These are phyloP conservation scores for Tolypocladium amazonense DNA, from an alignment of 2,329 filamentous ascomycete genomes.

Conservation along the genomic window DNA sequence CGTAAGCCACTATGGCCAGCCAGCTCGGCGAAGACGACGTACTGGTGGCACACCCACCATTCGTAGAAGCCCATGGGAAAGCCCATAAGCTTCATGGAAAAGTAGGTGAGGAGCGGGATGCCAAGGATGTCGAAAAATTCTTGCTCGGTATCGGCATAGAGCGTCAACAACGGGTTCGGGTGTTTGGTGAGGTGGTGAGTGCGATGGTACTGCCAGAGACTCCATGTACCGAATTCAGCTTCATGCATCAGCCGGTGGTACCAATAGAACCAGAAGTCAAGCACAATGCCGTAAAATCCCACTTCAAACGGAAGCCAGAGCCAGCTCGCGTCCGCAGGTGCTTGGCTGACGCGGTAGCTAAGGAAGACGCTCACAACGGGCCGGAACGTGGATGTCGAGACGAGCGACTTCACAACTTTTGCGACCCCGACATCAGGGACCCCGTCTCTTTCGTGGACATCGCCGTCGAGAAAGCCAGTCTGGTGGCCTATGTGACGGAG, in stretches of 20 bases:
- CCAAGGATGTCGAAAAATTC: constrained; percentile 29
- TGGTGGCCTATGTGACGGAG: constrained; percentile 25
- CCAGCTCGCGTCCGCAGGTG: constrained; percentile 12
- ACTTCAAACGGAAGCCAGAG: constrained; percentile 25
- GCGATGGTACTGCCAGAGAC: constrained; percentile 31
- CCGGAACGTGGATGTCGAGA: constrained; percentile 21
- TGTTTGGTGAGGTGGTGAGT: constrained; percentile 35
- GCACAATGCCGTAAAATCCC: constrained; percentile 27
- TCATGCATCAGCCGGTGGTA: constrained; percentile 27
- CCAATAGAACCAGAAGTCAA: constrained; percentile 35
- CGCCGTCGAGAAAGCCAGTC: constrained; percentile 32
- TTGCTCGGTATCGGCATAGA: constrained; percentile 30
- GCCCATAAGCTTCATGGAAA: constrained; percentile 18
- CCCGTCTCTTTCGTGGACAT: constrained; percentile 29
- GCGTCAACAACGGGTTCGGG: constrained; percentile 28
- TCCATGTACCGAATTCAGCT: constrained; percentile 7
- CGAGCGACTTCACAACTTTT: constrained; percentile 21
- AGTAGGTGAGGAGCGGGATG: constrained; percentile 26
- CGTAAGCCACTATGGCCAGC: constrained; percentile 27
- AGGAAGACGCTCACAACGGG: constrained; percentile 19
- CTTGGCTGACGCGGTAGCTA: constrained; percentile 16
- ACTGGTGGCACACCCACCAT: constrained; percentile 34
- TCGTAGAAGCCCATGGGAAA: constrained; percentile 34
- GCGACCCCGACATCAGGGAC: constrained; percentile 27
- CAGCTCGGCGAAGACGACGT: constrained; percentile 27